Base-by-base conservation (phyloP, 83 land plant genomes). In the Diphasiastrum complanatum region DNA sequence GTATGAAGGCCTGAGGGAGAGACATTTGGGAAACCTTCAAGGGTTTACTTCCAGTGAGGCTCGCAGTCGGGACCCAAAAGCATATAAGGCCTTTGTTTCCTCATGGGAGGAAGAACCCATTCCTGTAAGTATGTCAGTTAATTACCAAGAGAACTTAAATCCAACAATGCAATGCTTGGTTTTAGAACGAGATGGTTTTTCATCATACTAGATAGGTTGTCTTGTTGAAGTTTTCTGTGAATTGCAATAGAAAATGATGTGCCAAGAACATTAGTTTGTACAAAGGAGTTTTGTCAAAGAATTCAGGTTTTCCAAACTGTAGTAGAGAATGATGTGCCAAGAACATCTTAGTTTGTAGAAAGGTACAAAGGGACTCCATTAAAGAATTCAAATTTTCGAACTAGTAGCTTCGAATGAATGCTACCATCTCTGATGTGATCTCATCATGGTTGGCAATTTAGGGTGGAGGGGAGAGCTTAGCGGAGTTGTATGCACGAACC, bases 391-490 rank as follows among this genome's bases (percentile, higher is more conserved):
- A n/a, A n/a, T n/a, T n/a, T n/a, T n/a, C n/a, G n/a, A n/a, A n/a
- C n/a, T n/a, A n/a, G n/a, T n/a, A n/a, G n/a, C n/a, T n/a, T n/a
- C n/a, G n/a, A n/a, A n/a, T n/a, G n/a, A n/a, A n/a, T n/a, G n/a
- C n/a, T n/a, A n/a, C n/a, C 12, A 41, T 41, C n/a, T 41, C 45
- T 38, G 14, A 11, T 5, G 8, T 23, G 11, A 18, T 10, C 22
- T 50, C 0, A 18, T 50, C 25, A 50, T 6, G 34, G 0, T 55
- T 11, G 34, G 26, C 19, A 20, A 27, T 27, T 6, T 27, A 74
- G 77, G 78, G 78, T 28, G 78, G 78, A 70, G 78, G 78, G 46
- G 78, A 75, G 63, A 68, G 73, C 73, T 25, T 62, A 26, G 61
- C 56, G 33, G 66, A 75, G 61, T 59, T 75, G 38, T 32, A 26